Conservation (phyloP, 2,329 filamentous ascomycete genomes). For the Monosporascus sp. region DNA sequence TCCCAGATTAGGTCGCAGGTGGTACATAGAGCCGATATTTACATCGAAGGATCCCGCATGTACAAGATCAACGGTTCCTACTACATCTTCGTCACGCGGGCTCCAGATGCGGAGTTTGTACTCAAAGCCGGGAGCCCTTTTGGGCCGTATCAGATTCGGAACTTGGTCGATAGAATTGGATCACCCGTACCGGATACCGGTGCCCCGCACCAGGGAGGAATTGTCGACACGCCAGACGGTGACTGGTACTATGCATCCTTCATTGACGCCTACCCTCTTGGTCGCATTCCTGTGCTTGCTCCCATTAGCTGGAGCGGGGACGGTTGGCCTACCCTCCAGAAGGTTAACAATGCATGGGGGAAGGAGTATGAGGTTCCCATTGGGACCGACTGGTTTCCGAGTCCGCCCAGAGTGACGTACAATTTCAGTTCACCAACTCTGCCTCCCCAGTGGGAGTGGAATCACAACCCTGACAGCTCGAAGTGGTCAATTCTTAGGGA, state of each 20-base stretch:
- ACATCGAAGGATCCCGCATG: constrained; percentile 46
- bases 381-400: too few relatives aligned
- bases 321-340: constrained; percentile 42
- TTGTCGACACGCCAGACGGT: constrained; percentile 44
- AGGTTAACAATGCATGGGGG: too few relatives aligned
- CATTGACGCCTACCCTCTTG: constrained; percentile 46
- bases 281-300: constrained; percentile 50
- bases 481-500: constrained; percentile 34
- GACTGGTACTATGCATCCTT: constrained; percentile 55
- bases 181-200: constrained; percentile 39
- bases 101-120: constrained; percentile 38
- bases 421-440: too few relatives aligned
- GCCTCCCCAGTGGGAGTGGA: constrained; percentile 50
- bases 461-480: constrained; percentile 49
- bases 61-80: constrained; percentile 49
- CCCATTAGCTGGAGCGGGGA: constrained; percentile 45
- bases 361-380: too few relatives aligned
- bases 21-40: constrained; percentile 26
- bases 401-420: too few relatives aligned
- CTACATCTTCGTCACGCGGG: constrained; percentile 45
- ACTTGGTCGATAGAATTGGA: constrained; percentile 32
- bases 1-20: constrained; percentile 23
- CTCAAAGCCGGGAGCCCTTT: constrained; percentile 41
- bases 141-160: constrained; percentile 44
- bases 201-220: constrained; percentile 47